Base-by-base conservation (phyloP, 371 early-diverging fungal species). In the Rhizopus delemar region DNA sequence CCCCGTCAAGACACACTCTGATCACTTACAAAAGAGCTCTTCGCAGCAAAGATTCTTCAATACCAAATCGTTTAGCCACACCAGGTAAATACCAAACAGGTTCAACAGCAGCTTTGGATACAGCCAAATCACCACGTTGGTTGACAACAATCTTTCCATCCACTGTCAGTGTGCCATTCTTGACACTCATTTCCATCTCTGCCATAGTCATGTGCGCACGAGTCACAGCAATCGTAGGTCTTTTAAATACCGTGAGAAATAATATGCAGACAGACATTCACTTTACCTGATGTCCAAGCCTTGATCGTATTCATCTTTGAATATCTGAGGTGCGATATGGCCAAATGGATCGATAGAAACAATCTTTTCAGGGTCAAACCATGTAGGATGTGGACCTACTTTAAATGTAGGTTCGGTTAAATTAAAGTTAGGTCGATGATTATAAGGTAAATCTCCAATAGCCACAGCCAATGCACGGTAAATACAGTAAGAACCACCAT, bases 1-100 rank as follows among this genome's bases (percentile, higher is more conserved):
- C 3, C 2, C 16, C 8, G 2, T 7, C 3, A 48, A 8, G 8
- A 48, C 31, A 16, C 8, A 45, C 35, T 32, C n/a, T 4, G 9
- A 8, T 33, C n/a, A 72, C 84, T 75, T 69, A 83, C 82, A 96
- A 96, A 15, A 97, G 72, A 0, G 91, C 90, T 2, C 96, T 86
- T 33, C 97, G 85, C 60, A 97, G 74, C 4, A 85, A 71, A 3
- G 88, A 82, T 71, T 97, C 97, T 29, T 88, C 90, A 55, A 94
- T 94, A 12, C 90, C 88, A 68, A 97, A 92, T 13, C 96, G 84
- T 49, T 85, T 78, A 29, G 97, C 96, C 0, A 97, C 92, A 3
- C 97, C 97, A 5, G 96, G 96, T 6, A 97, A 76, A 59, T 88
- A 89, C 97, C 97, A 97, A 5, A 97, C 97, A n/a, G 97, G 97